Evolutionary conservation across 768 basidiomycete genomes (phyloP).

Genomic region (Tricholoma terreum): DNA sequence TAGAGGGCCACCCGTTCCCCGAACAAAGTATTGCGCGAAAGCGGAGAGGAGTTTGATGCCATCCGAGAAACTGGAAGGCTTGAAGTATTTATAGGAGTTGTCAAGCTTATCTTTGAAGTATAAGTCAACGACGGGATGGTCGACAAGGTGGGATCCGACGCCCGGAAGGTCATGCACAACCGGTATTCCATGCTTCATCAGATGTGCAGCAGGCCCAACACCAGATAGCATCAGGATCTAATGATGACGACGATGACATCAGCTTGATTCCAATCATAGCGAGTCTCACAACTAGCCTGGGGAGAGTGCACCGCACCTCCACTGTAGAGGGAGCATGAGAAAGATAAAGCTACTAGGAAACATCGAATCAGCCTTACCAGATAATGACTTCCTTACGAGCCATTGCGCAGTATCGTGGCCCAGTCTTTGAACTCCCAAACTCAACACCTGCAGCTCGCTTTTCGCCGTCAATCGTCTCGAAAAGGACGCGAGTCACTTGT

Average conservation of each 20-base stretch:
- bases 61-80: constrained; percentile 25
- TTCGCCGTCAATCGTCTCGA: constrained; percentile 37
- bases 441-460: constrained; percentile 61
- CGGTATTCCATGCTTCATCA: constrained; percentile 50
- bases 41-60: constrained; percentile 29
- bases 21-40: constrained; percentile 37
- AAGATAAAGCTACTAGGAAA: constrained; percentile 2
- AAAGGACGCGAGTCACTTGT: constrained; percentile 55
- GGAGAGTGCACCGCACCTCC: constrained; percentile 62
- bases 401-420: constrained; percentile 39
- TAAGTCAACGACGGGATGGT: constrained; percentile 59
- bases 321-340: constrained; percentile 24
- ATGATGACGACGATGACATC: constrained; percentile 22
- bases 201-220: constrained; percentile 62
- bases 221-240: constrained; percentile 74
- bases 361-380: constrained; percentile 38
- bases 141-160: constrained; percentile 71
- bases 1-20: constrained; percentile 46
- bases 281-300: constrained; percentile 30
- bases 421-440: constrained; percentile 40
- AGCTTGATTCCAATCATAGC: neutral
- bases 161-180: constrained; percentile 63
- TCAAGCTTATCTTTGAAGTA: constrained; percentile 51
- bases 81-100: constrained; percentile 38
- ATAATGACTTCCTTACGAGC: constrained; percentile 61